These are phyloP conservation scores for Carex parvula DNA, from an alignment of 176 grass and related monocot species.

Conservation along the genomic window DNA sequence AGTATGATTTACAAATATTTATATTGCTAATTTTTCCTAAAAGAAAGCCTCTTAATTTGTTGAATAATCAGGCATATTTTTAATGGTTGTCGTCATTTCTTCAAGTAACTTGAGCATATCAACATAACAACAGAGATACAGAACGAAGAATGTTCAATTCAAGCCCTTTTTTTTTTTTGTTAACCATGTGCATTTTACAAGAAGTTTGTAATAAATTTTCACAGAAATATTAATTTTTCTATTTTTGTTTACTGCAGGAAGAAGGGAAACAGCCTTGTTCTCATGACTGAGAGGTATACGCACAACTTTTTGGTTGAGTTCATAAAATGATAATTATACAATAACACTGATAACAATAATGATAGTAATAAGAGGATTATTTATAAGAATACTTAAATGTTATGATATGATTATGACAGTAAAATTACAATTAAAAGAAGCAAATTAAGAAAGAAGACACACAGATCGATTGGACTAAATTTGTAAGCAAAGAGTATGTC, in stretches of 20 bases:
- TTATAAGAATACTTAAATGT: not conserved
- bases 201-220: not conserved
- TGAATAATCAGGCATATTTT: no score
- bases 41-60: no score
- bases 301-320: not conserved
- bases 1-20: no score
- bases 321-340: not conserved
- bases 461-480: no score
- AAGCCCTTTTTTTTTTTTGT: no score
- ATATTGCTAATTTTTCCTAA: no score
- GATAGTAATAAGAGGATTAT: not conserved
- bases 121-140: not conserved
- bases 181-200: not conserved
- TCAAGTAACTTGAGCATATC: not conserved
- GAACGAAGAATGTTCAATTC: no score
- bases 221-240: not conserved
- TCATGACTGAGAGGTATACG: conserved; percentile 58
- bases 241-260: conserved; percentile 44
- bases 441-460: no score
- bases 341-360: not conserved
- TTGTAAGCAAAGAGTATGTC: no score
- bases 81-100: no score
- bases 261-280: conserved; percentile 58
- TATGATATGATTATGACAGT: not conserved
- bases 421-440: not conserved